Conservation (phyloP, 192 early-diverging fungal species). For the Backusella australiensis region DNA sequence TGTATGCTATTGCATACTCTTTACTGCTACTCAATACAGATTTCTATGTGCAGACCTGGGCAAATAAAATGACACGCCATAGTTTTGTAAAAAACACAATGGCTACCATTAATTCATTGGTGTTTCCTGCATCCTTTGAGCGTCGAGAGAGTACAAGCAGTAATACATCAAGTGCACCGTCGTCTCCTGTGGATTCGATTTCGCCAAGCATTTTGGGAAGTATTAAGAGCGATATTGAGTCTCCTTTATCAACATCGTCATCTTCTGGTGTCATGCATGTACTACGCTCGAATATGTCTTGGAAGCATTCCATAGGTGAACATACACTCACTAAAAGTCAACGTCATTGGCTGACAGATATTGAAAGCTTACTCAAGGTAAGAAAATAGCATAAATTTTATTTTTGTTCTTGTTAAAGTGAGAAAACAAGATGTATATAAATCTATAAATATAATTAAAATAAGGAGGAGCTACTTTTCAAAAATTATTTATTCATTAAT, state of each 20-base stretch:
- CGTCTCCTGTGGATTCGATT: not conserved
- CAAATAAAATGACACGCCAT: slow-evolving; percentile 66
- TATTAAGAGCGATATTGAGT: not conserved
- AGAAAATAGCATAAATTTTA: not conserved
- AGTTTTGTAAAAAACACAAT: slow-evolving; percentile 76
- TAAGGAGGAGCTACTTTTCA: not conserved
- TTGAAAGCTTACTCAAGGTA: slow-evolving; percentile 10
- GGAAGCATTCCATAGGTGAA: not conserved
- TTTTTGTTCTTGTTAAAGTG: not conserved
- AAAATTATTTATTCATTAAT: not conserved
- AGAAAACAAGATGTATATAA: not conserved
- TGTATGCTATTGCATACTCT: slow-evolving; percentile 83
- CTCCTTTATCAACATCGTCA: not conserved
- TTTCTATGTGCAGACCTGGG: slow-evolving; percentile 72
- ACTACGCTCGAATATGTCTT: not conserved
- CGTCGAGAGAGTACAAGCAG: not conserved
- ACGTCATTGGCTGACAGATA: slow-evolving; percentile 1
- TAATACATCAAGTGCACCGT: not conserved
- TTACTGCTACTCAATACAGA: slow-evolving; percentile 91
- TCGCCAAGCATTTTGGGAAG: not conserved
- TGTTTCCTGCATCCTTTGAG: not conserved
- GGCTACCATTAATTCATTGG: not conserved
- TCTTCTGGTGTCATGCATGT: not conserved
- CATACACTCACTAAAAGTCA: not conserved
- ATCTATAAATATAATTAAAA: not conserved